Evolutionary conservation across 2,329 filamentous ascomycete species (phyloP), one percentile per base, ranked within the genome.

Genomic region (Botrytis pseudocinerea): DNA sequence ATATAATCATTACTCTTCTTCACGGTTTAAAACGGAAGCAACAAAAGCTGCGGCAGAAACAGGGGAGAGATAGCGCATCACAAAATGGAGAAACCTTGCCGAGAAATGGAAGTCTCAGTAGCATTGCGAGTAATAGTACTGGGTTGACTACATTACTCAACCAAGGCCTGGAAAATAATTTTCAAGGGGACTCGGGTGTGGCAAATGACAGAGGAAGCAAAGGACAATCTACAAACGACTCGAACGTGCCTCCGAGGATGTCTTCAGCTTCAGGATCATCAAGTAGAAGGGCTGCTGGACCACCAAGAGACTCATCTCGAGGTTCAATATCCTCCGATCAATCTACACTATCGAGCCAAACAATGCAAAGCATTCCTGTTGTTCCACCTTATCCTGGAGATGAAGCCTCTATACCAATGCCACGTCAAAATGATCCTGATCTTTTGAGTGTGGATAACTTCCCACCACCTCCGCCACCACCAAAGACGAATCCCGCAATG

Each of bases 21-120:
- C 96, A 99, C 81, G 96, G 96, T 3, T 84, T 99, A 76, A 99
- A 99, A 85, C 92, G 95, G 82, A 99, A 99, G 82, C 96, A 99
- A 81, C 95, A 97, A 80, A 93, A 94, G 79, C 83, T 99, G 79
- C 85, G 90, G 42, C 89, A 91, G 79, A 90, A 88, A 76, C 88
- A 90, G 77, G 82, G 85, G 6, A 85, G 87, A 73, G 89, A 91
- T 66, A 76, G 75, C 12, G 57, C 71, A 20, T 46, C 42, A 54
- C 73, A 75, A 44, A 78, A 77, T 73, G 73, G 74, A 0, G 80
- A 80, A 14, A 51, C 74, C 28, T 54, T 80, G 32, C 79, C 80
- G 8, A 77, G 80, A 71, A 86, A 87, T 22, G 88, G 86, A 77
- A 91, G 89, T 78, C 85, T 88, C 60, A 89, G 87, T 77, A 90